Base-by-base conservation (phyloP, 2,329 filamentous ascomycete species). In the Sporothrix humicola region DNA sequence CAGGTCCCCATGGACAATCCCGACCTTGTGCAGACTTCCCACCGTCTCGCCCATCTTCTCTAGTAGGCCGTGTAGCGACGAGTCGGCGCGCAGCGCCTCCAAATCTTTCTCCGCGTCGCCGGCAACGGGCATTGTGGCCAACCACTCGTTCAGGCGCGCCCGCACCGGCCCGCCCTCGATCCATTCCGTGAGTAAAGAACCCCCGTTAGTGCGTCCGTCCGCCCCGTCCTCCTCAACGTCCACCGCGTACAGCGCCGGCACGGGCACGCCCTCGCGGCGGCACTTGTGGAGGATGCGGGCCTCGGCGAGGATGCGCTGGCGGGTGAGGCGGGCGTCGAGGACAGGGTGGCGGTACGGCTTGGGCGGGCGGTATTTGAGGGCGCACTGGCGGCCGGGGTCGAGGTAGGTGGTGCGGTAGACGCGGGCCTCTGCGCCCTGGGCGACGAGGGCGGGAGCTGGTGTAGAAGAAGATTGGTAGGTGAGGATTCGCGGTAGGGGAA, bases 391-490 rank as follows among this genome's bases (percentile, higher is more conserved):
- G 73, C 85, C 81, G 54, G 92, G 88, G 1, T 87, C 81, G 72
- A 98, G 90, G 83, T 93, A 97, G 72, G 89, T 91, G 20, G 93
- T 95, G 82, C 90, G 91, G 89, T 97, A 98, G 80, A 99, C 89
- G 77, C 95, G 93, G 74, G 93, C 95, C 88, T 99, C 96, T 80
- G 96, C 96, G 83, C 96, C 96, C 87, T 98, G 96, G 73, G 93
- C 91, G 78, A 98, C 89, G 79, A 97, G 92, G 68, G 81, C 82
- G 76, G 93, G 17, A 2, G 71, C 31, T 85, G 89, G 23, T 12
- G 48, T 3, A 3, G 61, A n/a, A 20, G 50, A 20, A 17, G 73
- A 7, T 13, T 68, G 87, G 84, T 89, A 84, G 74, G 86, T 85
- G 82, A 94, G 91, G 77, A 91, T 87, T 70, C 78, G 75, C 10